Base-by-base conservation (phyloP, 352 stramenopile species). In the Phytopythium ostracodes region DNA sequence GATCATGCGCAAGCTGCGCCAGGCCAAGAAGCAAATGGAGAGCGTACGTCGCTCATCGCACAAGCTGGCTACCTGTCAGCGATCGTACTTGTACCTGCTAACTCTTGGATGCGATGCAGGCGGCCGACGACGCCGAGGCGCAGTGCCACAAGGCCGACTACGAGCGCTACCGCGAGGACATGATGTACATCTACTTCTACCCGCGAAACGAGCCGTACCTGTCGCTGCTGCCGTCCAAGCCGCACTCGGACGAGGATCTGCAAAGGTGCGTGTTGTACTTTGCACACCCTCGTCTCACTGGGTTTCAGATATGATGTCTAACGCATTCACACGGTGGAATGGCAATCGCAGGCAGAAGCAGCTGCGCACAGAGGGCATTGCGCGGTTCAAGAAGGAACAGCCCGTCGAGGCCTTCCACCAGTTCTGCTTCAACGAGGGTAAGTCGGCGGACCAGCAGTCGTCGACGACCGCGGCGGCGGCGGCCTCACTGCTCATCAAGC, bases 101-200 rank as follows among this genome's bases (percentile, higher is more conserved):
- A 56, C 27, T 49, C 44, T 3, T 29, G 35, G 20, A n/a, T 44
- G n/a, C 9, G 10, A 44, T 44, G 50, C 31, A 88, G 76, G 66
- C 73, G 25, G 56, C 44, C 2, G 72, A 76, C 53, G 70, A 83
- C 27, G 63, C 70, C 10, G 76, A 88, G 54, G 75, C 79, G 55
- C 49, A 54, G 38, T 44, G 78, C 52, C 53, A 62, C 27, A 54
- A 78, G 56, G 75, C 79, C 49, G 69, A 80, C 24, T 73, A 85
- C 35, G 68, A 86, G 59, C 72, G 57, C 9, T 71, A 74, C 54
- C 79, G 71, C 18, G 68, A 89, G 31, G 69, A 93, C 56, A 79
- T 93, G 66, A 87, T 89, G 72, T 93, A 93, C 71, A 74, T 93
- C 22, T 93, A 86, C 69, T 93, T 89, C 76, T 93, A 79, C 67